phyloP scores from a whole-genome alignment of 768 basidiomycete species.

The Porphyrellus cyaneotinctus region DNA sequence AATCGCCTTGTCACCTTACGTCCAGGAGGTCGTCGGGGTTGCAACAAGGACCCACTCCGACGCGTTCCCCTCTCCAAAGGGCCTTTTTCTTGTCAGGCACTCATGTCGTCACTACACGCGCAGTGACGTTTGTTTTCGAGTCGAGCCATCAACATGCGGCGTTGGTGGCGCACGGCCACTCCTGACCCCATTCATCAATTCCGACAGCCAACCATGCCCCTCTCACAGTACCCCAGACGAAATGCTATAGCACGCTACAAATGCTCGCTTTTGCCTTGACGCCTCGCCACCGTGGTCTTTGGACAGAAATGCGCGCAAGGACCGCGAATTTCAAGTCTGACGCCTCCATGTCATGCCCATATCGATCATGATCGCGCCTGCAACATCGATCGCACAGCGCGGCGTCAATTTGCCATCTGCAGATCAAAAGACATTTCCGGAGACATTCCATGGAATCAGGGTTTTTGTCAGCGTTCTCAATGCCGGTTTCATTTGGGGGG shows the following conservation, averaged over 20 bases:
- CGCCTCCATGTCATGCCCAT: slow-evolving; percentile 2
- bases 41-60: neutral
- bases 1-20: neutral
- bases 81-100: slow-evolving; percentile 9
- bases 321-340: neutral
- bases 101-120: slow-evolving; percentile 13
- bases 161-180: slow-evolving; percentile 19
- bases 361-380: slow-evolving; percentile 23
- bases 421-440: slow-evolving; percentile 15
- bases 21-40: neutral
- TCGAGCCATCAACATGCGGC: slow-evolving; percentile 12
- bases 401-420: slow-evolving; percentile 5
- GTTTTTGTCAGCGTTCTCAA: neutral
- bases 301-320: slow-evolving; percentile 3
- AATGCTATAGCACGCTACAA: neutral
- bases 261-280: neutral
- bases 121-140: slow-evolving; percentile 5
- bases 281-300: neutral
- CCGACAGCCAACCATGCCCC: neutral
- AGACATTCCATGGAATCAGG: neutral
- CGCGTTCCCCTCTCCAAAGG: neutral
- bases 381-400: slow-evolving; percentile 4
- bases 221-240: neutral
- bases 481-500: slow-evolving; percentile 1
- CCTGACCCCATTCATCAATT: slow-evolving; percentile 1